Percentiles rank a stretch among this genome's conserved stretches.
Evolutionary conservation across 495 filamentous ascomycete genomes (phyloP).

Genomic region (Pseudoneurospora amorphoporcata): DNA sequence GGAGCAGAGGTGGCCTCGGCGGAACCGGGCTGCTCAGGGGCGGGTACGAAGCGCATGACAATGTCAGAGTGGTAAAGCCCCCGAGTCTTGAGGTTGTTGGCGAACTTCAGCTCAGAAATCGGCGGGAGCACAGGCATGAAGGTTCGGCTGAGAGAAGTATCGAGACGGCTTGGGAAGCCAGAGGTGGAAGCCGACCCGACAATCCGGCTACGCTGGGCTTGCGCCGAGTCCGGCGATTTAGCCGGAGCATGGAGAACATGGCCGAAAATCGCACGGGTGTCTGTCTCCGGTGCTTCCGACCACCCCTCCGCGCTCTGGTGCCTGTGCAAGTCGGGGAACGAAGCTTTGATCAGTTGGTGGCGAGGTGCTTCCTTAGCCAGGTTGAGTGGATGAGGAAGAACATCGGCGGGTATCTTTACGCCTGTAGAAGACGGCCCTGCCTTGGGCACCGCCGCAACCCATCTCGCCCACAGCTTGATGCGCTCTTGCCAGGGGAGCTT

Average conservation of each 20-base stretch:
- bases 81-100: slow-evolving; percentile 10
- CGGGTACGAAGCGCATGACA: slow-evolving; percentile 20
- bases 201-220: not conserved
- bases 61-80: slow-evolving; percentile 16
- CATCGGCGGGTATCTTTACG: slow-evolving; percentile 3
- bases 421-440: not conserved
- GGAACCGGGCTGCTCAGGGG: slow-evolving; percentile 5
- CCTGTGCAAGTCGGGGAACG: not conserved
- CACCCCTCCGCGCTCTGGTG: slow-evolving; percentile 12
- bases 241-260: slow-evolving; percentile 25
- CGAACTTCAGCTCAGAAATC: slow-evolving; percentile 9
- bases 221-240: not conserved
- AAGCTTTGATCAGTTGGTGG: not conserved
- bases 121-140: slow-evolving; percentile 18
- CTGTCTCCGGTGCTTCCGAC: slow-evolving; percentile 14
- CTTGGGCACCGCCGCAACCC: slow-evolving; percentile 9
- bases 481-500: slow-evolving; percentile 37
- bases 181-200: slow-evolving; percentile 15
- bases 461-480: slow-evolving; percentile 30
- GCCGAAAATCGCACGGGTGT: slow-evolving; percentile 32
- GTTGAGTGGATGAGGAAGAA: slow-evolving; percentile 8
- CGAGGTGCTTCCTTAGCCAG: not conserved
- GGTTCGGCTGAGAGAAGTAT: slow-evolving; percentile 8
- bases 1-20: slow-evolving; percentile 9
- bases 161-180: not conserved